Conservation (phyloP, 257 asterid genomes). For the Catharanthus roseus region DNA sequence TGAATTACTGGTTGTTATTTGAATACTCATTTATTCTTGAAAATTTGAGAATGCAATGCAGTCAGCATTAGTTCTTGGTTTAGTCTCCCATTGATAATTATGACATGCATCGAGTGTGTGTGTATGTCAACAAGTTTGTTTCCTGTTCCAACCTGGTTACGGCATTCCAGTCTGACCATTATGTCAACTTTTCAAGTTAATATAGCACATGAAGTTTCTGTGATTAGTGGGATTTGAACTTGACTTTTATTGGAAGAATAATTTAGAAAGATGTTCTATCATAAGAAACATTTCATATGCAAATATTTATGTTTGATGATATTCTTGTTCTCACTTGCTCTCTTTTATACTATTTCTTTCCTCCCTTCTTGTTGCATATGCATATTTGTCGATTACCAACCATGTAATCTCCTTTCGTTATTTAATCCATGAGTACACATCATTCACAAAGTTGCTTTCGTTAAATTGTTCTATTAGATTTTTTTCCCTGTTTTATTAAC, state of each 20-base stretch:
- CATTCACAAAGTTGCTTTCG: neutral
- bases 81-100: neutral
- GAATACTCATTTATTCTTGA: neutral
- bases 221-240: neutral
- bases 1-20: neutral
- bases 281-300: neutral
- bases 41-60: neutral
- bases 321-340: too few relatives aligned
- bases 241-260: too few relatives aligned
- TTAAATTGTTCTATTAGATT: too few relatives aligned
- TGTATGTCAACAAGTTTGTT: neutral
- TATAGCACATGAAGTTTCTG: too few relatives aligned
- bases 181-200: neutral
- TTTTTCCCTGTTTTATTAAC: neutral
- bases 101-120: neutral
- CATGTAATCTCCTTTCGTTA: too few relatives aligned
- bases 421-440: too few relatives aligned
- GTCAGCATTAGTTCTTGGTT: neutral
- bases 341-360: neutral
- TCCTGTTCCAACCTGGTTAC: neutral
- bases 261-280: neutral
- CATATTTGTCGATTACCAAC: neutral
- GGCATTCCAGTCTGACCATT: neutral
- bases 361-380: neutral
- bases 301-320: too few relatives aligned